Evolutionary conservation across 495 filamentous ascomycete species (phyloP), one percentile per base, ranked within the genome.

Genomic region (Evansstolkia leycettana): DNA sequence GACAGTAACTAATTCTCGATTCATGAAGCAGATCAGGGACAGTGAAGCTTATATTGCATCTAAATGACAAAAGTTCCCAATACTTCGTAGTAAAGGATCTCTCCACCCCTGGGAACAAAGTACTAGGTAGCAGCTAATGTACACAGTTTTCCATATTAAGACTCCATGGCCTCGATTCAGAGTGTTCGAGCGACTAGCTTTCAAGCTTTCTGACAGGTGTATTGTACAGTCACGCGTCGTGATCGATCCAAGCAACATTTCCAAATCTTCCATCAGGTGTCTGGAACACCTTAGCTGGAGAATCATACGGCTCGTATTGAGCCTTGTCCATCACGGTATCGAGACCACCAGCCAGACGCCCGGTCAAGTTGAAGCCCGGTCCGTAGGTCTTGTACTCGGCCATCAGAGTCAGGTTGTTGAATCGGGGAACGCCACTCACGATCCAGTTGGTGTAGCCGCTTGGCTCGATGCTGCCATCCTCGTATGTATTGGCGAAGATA

Each of bases 241-340:
- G n/a, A n/a, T 78, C 70, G 56, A 75, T 70, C 73, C 73, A 78
- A 19, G 36, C 46, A 2, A 60, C 54, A 51, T 76, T 63, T 11
- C 66, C 66, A 41, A 59, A 59, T 34, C 38, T 47, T 1, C 67
- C 70, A 33, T 65, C 53, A 9, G 57, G 55, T 26, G 54, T 53
- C 52, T 64, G 54, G 43, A 78, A 78, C 17, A 78, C 72, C 43
- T 67, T 63, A 17, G 43, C 48, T 7, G 69, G 70, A n/a, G 47
- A 55, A 34, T 48, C 48, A 46, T 69, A 78, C 24, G 46, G 41
- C 31, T 41, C 54, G 28, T 55, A 73, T 35, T 57, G 41, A 36
- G 46, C 39, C 16, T 42, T 38, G 1, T 45, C 52, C 42, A 78
- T 42, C 25, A 70, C 48, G 6, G 55, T 59, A 7, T 61, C 64